A percentile compares a stretch with the other conserved stretches of the same genome.
phyloP scores from a whole-genome alignment of 2,329 filamentous ascomycete species.

The Neurospora crassa region DNA sequence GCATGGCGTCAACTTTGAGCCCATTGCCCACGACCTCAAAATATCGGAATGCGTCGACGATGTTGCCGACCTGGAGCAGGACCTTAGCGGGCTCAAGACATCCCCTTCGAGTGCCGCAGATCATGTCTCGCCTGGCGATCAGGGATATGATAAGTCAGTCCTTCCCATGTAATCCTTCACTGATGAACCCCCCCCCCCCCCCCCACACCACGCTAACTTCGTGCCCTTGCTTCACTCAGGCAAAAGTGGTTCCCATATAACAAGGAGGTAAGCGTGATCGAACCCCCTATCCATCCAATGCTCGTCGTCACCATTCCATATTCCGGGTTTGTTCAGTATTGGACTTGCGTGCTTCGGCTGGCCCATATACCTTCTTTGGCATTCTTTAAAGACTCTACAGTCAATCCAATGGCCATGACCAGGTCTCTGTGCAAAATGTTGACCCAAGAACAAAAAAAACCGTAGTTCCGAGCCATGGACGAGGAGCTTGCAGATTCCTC shows the following conservation, averaged over 20 bases:
- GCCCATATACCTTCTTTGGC: not conserved
- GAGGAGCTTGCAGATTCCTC: slow-evolving; percentile 44
- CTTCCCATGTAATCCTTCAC: not conserved
- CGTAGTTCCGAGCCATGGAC: slow-evolving; percentile 37
- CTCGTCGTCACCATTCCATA: not conserved
- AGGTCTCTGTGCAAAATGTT: not conserved
- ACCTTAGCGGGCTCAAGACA: slow-evolving; percentile 45
- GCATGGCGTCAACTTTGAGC: slow-evolving; percentile 60
- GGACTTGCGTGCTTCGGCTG: not conserved
- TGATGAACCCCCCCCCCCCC: slow-evolving; percentile 17
- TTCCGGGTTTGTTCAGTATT: not conserved
- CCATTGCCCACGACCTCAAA: slow-evolving; percentile 45
- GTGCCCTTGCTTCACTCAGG: slow-evolving; percentile 19
- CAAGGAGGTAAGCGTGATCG: slow-evolving; percentile 34
- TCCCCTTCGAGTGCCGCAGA: slow-evolving; percentile 38
- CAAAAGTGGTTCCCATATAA: slow-evolving; percentile 42
- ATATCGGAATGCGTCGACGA: slow-evolving; percentile 36
- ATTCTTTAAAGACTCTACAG: not conserved
- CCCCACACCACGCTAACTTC: slow-evolving; percentile 13
- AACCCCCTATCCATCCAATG: not conserved
- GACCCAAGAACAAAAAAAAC: not conserved
- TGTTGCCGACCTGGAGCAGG: slow-evolving; percentile 46
- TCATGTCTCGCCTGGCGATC: slow-evolving; percentile 20
- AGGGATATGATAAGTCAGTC: slow-evolving; percentile 20
- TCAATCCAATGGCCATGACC: not conserved